Evolutionary conservation across 176 grass and related monocot genomes (phyloP).

Genomic region (Coix lacrymajobi): DNA sequence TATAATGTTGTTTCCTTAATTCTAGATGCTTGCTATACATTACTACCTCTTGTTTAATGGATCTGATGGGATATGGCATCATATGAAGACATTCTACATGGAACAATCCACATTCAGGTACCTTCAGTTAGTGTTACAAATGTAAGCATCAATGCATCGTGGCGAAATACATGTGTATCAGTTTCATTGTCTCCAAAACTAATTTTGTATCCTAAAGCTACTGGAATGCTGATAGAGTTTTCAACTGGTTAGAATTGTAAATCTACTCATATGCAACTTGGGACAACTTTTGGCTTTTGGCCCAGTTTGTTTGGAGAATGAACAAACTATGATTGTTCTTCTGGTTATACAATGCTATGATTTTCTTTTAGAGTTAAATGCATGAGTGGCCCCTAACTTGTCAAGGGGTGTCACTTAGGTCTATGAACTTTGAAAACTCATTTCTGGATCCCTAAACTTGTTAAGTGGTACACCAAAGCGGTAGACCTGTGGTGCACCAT

Average conservation of each 20-base stretch:
- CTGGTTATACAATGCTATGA: neutral
- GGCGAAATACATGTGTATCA: neutral
- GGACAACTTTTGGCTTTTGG: neutral
- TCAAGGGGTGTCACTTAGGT: neutral
- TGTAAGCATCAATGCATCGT: slow-evolving; percentile 1
- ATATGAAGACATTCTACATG: slow-evolving; percentile 79
- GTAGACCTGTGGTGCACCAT: neutral
- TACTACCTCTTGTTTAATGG: slow-evolving; percentile 97
- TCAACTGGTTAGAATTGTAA: neutral
- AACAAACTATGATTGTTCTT: slow-evolving; percentile 23
- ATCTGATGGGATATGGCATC: slow-evolving; percentile 73
- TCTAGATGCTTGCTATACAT: slow-evolving; percentile 88
- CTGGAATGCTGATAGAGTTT: neutral
- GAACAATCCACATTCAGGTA: slow-evolving; percentile 84
- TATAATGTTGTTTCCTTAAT: slow-evolving; percentile 14
- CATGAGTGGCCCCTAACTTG: neutral
- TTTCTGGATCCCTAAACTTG: neutral
- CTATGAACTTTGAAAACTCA: neutral
- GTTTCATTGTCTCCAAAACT: neutral
- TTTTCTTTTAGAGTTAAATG: neutral
- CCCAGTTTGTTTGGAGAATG: neutral
- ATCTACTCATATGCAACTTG: neutral
- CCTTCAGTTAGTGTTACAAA: slow-evolving; percentile 1
- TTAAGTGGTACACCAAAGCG: neutral
- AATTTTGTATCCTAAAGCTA: neutral